Evolutionary conservation across 495 filamentous ascomycete species (phyloP).

Genomic region (Daldinia caldariorum): DNA sequence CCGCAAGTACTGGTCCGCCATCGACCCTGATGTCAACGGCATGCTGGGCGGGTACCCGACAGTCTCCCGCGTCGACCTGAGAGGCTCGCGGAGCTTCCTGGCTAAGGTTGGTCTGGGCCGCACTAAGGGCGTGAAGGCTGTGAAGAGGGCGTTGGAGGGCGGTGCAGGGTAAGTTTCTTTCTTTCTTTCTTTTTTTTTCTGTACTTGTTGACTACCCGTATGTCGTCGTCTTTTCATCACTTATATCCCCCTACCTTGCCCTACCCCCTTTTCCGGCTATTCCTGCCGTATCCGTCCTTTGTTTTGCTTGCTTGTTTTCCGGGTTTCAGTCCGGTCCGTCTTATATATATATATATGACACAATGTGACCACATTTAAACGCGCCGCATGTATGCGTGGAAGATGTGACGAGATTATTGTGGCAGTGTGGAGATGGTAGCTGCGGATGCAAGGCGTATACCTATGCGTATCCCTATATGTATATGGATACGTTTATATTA

Average conservation of each 20-base stretch:
- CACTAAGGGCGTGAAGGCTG: constrained; percentile 42
- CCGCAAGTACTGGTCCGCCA: constrained; percentile 77
- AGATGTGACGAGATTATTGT: background rate
- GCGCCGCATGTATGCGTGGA: background rate
- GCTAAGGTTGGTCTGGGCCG: constrained; percentile 72
- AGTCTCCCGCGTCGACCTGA: constrained; percentile 78
- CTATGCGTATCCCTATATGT: background rate
- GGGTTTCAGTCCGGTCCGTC: background rate
- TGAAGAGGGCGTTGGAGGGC: constrained; percentile 58
- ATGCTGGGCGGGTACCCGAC: constrained; percentile 87
- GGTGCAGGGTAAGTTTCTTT: constrained; percentile 61
- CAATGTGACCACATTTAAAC: too few species aligned
- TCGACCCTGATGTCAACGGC: constrained; percentile 74
- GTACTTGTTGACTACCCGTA: too few species aligned
- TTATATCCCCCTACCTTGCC: too few species aligned
- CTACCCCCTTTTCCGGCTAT: too few species aligned
- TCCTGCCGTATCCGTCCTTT: background rate
- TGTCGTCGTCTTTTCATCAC: too few species aligned
- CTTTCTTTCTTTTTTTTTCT: background rate
- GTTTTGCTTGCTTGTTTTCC: background rate
- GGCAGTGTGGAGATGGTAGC: background rate
- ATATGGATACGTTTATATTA: background rate
- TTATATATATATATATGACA: too few species aligned
- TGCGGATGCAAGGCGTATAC: constrained; percentile 1
- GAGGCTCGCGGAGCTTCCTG: constrained; percentile 79